Base-by-base conservation (phyloP, 352 stramenopile genomes). In the Phytophthora tubulina region DNA sequence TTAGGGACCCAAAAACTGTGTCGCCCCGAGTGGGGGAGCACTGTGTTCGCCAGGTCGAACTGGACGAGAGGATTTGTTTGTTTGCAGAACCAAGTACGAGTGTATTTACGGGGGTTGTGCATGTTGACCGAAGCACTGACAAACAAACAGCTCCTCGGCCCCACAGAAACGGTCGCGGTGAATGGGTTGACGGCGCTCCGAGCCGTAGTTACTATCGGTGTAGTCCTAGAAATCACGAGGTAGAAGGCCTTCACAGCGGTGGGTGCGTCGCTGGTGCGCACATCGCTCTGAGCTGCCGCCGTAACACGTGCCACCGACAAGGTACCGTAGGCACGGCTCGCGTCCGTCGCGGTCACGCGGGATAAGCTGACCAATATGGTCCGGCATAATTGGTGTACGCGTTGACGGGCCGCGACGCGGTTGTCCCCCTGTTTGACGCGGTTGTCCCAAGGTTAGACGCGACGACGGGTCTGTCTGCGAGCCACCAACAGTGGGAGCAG, bases 51-150 rank as follows among this genome's bases (percentile, higher is more conserved):
- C n/a, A n/a, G 35, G 35, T 39, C 35, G 5, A 9, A 39, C 35
- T 39, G 35, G 35, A 39, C 35, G 35, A 39, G 9, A 39, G 35
- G 9, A 10, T 39, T 7, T 50, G 60, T 31, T 67, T 49, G 48
- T 67, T 67, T 60, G 38, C n/a, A n/a, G n/a, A n/a, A n/a, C n/a
- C 50, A 60, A 49, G 5, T 33, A 32, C 9, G 9, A 53, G 6
- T 67, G 58, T 57, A 67, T 52, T 60, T 39, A 60, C 5, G 2
- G 31, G 21, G 50, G 49, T 52, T 38, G 4, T 67, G 49, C 49
- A 35, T 59, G 14, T 9, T 13, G 7, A 48, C 60, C 39, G 60
- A 67, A 67, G 46, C 11, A n/a, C 33, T 17, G 46, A 65, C 57
- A 35, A 65, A 39, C 59, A 2, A 6, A 48, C 60, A 54, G 39